phyloP scores from a whole-genome alignment of 2,329 filamentous ascomycete species.

The Colletotrichum sidae region DNA sequence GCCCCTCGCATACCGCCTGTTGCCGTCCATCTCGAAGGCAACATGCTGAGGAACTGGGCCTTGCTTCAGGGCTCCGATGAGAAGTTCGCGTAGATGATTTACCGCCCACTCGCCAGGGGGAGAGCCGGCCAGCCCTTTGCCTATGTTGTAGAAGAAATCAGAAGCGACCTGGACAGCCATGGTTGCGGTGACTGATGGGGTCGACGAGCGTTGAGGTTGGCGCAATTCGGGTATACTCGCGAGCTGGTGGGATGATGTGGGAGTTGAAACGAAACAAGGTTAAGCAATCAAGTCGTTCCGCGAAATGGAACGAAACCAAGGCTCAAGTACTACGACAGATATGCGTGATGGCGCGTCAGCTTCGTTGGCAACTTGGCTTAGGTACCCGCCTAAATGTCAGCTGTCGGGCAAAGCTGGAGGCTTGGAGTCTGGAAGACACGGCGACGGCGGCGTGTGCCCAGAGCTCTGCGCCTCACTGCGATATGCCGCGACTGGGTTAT shows the following conservation, averaged over 20 bases:
- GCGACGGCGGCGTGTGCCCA: constrained; percentile 35
- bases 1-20: constrained; percentile 88
- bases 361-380: constrained; percentile 31
- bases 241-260: too few relatives aligned
- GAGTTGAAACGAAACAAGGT: background rate
- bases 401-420: constrained; percentile 16
- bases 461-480: constrained; percentile 37
- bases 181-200: constrained; percentile 16
- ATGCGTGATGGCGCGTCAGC: constrained; percentile 29
- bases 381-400: constrained; percentile 31
- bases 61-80: constrained; percentile 90
- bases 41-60: constrained; percentile 94
- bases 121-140: constrained; percentile 83
- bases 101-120: constrained; percentile 94
- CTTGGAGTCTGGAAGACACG: constrained; percentile 32
- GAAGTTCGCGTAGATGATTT: constrained; percentile 80
- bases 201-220: too few relatives aligned
- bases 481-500: constrained; percentile 35
- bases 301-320: constrained; percentile 21
- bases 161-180: constrained; percentile 57
- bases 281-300: constrained; percentile 2
- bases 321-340: constrained; percentile 3
- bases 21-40: constrained; percentile 99
- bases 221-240: too few relatives aligned
- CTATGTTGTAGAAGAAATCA: constrained; percentile 57